Base-by-base conservation (phyloP, 495 filamentous ascomycete genomes). In the Aspergillus sclerotiicarbonarius region DNA sequence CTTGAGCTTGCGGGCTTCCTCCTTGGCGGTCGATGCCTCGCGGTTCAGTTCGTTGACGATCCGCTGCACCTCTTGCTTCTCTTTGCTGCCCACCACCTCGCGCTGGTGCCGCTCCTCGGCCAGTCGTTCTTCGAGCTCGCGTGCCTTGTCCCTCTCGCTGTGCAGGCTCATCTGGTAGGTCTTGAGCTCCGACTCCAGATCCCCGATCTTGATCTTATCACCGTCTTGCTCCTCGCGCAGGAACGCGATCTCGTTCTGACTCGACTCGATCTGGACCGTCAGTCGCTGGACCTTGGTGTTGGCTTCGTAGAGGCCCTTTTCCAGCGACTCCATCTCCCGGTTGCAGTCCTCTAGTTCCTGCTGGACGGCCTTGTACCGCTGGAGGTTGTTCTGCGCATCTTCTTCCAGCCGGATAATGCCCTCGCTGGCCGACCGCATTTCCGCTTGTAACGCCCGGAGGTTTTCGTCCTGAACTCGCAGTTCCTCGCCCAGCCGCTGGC, bases 201-300 rank as follows among this genome's bases (percentile, higher is more conserved):
- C 90, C 19, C 94, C 91, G 62, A 98, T 98, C 70, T 91, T 91
- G 67, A 98, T 97, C 82, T 98, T 98, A 71, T 98, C 95, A 35
- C 83, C 86, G 71, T 98, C 94, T 76, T 98, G 94, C 75, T 98
- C 94, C 66, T 98, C 95, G 6, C 95, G 86, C 25, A 98, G 69
- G 83, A 98, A 98, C 0, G 88, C 84, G 69, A 98, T 96, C 72
- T 98, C 94, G 50, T 87, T 87, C 67, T 97, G 92, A 57, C 87
- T 87, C 4, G 90, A 94, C 75, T 98, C 94, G 52, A 91, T 86
- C 71, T 98, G 92, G 50, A 98, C 90, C 8, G 86, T 87, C 10
- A 96, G 78, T 41, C 92, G 81, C 63, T 95, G 86, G 32, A 87
- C 86, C 75, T 96, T 96, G 60, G 87, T 84, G 62, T 91, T 92